Conservation (phyloP, 2,329 filamentous ascomycete genomes). For the Ophiostoma tasmaniense region DNA sequence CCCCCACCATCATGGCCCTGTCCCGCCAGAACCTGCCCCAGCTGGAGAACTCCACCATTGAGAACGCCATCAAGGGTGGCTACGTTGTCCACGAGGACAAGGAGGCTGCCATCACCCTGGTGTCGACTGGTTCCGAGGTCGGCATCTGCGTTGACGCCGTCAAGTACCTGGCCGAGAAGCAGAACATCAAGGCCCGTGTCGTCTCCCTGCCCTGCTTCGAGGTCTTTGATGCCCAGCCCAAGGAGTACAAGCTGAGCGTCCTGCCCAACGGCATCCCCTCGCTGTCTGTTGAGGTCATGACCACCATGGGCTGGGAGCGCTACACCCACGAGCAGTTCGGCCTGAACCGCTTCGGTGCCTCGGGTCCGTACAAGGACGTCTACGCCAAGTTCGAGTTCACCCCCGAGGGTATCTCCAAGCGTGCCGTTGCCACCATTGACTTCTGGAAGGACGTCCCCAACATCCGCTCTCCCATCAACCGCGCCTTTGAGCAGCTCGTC, state of each 20-base stretch:
- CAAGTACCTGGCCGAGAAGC: slow-evolving; percentile 83
- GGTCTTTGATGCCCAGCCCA: slow-evolving; percentile 86
- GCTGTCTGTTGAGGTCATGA: slow-evolving; percentile 92
- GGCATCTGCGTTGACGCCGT: slow-evolving; percentile 85
- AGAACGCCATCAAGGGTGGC: slow-evolving; percentile 86
- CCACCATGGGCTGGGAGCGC: slow-evolving; percentile 96
- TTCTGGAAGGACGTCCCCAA: slow-evolving; percentile 95
- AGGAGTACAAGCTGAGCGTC: slow-evolving; percentile 90
- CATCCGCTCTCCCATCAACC: slow-evolving; percentile 90
- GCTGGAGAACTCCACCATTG: slow-evolving; percentile 85
- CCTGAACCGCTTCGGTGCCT: slow-evolving; percentile 97
- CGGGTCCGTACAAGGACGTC: slow-evolving; percentile 93
- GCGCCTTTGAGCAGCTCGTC: slow-evolving; percentile 94
- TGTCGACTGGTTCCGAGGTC: slow-evolving; percentile 95
- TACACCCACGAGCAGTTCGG: slow-evolving; percentile 99
- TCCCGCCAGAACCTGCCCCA: slow-evolving; percentile 98
- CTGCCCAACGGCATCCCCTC: slow-evolving; percentile 91
- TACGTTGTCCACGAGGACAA: slow-evolving; percentile 82
- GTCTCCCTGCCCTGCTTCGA: slow-evolving; percentile 96
- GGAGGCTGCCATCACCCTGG: slow-evolving; percentile 76
- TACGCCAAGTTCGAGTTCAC: slow-evolving; percentile 99
- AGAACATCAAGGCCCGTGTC: slow-evolving; percentile 79
- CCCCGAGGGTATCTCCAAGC: slow-evolving; percentile 91
- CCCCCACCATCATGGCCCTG: slow-evolving; percentile 85
- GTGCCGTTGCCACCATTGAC: slow-evolving; percentile 80